A percentile compares a stretch with the other conserved stretches of the same genome.
Conservation (phyloP, 495 filamentous ascomycete genomes). For the Hyphodiscus hymeniophilus region DNA sequence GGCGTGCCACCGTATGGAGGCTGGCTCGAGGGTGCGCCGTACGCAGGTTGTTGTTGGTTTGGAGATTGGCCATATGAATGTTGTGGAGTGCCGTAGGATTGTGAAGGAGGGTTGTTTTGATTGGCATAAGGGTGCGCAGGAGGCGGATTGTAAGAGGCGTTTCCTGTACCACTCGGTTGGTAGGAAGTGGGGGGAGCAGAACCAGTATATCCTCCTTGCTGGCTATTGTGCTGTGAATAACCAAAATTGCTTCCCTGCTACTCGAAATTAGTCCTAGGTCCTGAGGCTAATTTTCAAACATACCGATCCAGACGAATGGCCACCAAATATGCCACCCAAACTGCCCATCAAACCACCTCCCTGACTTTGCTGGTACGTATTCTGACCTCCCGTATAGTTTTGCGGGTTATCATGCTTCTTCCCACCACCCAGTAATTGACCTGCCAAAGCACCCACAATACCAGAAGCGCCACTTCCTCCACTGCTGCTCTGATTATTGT, state of each 20-base stretch:
- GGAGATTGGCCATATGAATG: constrained; percentile 10
- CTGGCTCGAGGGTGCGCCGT: constrained; percentile 5
- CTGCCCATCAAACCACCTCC: constrained; percentile 15
- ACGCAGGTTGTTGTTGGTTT: constrained; percentile 20
- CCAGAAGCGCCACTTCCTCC: constrained; percentile 12
- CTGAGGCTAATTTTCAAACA: not conserved
- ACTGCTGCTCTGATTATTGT: constrained; percentile 2
- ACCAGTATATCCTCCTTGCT: constrained; percentile 35
- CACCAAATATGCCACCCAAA: constrained; percentile 19
- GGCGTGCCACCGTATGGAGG: constrained; percentile 7
- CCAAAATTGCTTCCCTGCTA: constrained; percentile 29
- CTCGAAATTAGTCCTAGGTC: not conserved
- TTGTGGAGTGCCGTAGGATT: constrained; percentile 11
- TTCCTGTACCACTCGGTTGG: constrained; percentile 25
- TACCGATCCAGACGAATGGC: constrained; percentile 9
- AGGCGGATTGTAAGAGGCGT: constrained; percentile 13
- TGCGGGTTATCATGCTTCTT: constrained; percentile 17
- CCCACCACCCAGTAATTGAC: constrained; percentile 20
- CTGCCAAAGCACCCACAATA: constrained; percentile 22
- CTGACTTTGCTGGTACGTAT: constrained; percentile 11
- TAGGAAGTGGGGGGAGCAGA: constrained; percentile 41
- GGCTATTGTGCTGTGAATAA: constrained; percentile 36
- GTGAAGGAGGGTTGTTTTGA: constrained; percentile 16
- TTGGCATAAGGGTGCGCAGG: constrained; percentile 10
- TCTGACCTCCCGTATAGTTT: constrained; percentile 14